phyloP scores from a whole-genome alignment of 2,329 filamentous ascomycete species.

The Aspergillus flavus region DNA sequence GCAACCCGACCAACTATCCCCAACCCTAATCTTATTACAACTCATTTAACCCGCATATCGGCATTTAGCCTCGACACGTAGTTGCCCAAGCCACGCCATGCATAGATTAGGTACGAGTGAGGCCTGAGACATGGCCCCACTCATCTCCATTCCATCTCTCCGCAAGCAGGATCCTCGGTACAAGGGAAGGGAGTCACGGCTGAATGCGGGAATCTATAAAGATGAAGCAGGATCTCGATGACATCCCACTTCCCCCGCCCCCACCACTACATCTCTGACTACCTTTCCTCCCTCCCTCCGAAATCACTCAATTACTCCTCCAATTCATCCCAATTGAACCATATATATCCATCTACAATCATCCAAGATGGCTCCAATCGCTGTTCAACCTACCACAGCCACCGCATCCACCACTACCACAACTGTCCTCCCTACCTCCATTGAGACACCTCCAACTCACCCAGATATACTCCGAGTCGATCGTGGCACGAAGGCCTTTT shows the following conservation, averaged over 20 bases:
- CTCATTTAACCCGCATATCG: background rate
- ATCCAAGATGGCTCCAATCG: conserved; percentile 20
- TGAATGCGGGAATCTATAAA: background rate
- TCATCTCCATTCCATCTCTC: background rate
- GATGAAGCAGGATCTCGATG: background rate
- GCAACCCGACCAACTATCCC: background rate
- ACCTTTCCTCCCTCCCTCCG: background rate
- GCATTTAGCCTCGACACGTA: background rate
- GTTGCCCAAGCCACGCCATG: background rate
- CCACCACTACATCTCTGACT: background rate
- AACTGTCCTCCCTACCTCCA: conserved; percentile 9
- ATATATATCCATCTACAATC: background rate
- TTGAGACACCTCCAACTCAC: conserved; percentile 27
- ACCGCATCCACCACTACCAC: conserved; percentile 21
- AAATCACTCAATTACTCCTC: background rate
- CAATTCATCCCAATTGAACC: background rate
- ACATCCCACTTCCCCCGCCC: conserved; percentile 1
- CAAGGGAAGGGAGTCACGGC: background rate
- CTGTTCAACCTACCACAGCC: conserved; percentile 22
- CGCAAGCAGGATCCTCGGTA: background rate
- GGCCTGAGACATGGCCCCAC: background rate
- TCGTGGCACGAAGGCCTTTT: conserved; percentile 37
- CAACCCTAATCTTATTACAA: background rate
- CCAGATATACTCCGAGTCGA: conserved; percentile 31
- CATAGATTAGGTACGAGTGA: background rate